Base-by-base conservation (phyloP, 1,284 basidiomycete species). In the Papiliotrema terrestris region DNA sequence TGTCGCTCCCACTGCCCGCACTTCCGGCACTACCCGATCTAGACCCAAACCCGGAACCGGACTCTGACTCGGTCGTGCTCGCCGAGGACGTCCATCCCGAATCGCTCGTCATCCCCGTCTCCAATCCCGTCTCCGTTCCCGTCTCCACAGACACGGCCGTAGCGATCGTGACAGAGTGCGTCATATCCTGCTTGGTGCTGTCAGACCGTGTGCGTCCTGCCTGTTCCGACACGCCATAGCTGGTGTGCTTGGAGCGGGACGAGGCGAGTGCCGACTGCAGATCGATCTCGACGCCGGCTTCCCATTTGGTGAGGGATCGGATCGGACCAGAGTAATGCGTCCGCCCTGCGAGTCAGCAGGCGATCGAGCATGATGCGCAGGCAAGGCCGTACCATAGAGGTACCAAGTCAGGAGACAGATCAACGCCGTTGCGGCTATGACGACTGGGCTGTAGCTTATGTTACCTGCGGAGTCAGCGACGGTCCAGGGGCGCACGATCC, bases 271-370 rank as follows among this genome's bases (percentile, higher is more conserved):
- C 58, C 1, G 62, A 61, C 35, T 62, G 59, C 3, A 70, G 58
- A 55, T 76, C 74, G 17, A 77, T 71, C 49, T 74, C 74, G 9
- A 75, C 68, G 15, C 75, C 75, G 9, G 74, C 71, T 46, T 76
- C 67, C 75, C 75, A 77, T 53, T 74, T 74, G 0, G 75, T 77
- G 26, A 77, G 54, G 0, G 74, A 69, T 51, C 68, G 64, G 39
- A 77, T 75, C 0, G 75, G 75, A 4, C 75, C 75, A 20, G 71
- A 71, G 56, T 75, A 77, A 53, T 77, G 67, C 36, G 56, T 56
- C 26, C 50, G 55, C 32, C 61, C 66, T 67, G 45, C 19, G 29
- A 46, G 50, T 37, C 19, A 26, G 19, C 36, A 46, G 20, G 29
- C 35, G 25, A 23, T 17, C 14, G 23, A 13, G 29, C 2, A 22